These are phyloP conservation scores for Beauveria sp. DNA, from an alignment of 2,329 filamentous ascomycete genomes.

Conservation along the genomic window DNA sequence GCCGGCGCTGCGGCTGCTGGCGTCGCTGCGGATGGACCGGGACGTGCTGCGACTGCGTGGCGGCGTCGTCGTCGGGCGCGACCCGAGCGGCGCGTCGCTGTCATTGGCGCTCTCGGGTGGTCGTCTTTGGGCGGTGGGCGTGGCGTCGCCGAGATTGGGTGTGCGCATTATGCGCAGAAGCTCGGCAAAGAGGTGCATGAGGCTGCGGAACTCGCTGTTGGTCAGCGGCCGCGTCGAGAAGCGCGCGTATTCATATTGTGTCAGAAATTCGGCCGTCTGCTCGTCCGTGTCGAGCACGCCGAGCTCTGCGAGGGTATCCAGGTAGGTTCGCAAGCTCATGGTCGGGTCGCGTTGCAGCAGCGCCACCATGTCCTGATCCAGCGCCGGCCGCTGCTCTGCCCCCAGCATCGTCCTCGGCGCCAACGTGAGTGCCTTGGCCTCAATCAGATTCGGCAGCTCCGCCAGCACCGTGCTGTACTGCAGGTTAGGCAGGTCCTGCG, in stretches of 20 bases:
- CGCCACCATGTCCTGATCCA: constrained; percentile 58
- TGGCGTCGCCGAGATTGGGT: constrained; percentile 38
- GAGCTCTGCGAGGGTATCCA: constrained; percentile 60
- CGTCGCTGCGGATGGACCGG: constrained; percentile 23
- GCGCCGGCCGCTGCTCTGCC: constrained; percentile 27
- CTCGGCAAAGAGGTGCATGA: constrained; percentile 81
- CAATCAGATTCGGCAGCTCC: constrained; percentile 82
- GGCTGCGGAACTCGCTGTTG: constrained; percentile 61
- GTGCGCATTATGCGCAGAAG: constrained; percentile 69
- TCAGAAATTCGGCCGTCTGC: constrained; percentile 53
- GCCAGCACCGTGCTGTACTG: constrained; percentile 74
- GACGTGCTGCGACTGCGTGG: constrained; percentile 24
- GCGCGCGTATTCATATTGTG: constrained; percentile 73
- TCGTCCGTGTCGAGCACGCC: constrained; percentile 46
- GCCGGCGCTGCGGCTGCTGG: constrained; percentile 3
- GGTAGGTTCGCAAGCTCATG: constrained; percentile 74
- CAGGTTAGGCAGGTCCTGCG: constrained; percentile 67
- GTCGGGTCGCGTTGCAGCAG: constrained; percentile 61
- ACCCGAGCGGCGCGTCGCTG: constrained; percentile 36
- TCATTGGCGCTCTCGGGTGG: constrained; percentile 35
- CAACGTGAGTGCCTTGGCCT: constrained; percentile 85
- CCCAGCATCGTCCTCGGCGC: constrained; percentile 48
- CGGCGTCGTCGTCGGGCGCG: constrained; percentile 36
- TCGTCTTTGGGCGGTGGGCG: constrained; percentile 12
- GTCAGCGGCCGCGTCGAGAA: constrained; percentile 67